These are phyloP conservation scores for Trichoderma sp. DNA, from an alignment of 2,329 filamentous ascomycete genomes.

Conservation along the genomic window DNA sequence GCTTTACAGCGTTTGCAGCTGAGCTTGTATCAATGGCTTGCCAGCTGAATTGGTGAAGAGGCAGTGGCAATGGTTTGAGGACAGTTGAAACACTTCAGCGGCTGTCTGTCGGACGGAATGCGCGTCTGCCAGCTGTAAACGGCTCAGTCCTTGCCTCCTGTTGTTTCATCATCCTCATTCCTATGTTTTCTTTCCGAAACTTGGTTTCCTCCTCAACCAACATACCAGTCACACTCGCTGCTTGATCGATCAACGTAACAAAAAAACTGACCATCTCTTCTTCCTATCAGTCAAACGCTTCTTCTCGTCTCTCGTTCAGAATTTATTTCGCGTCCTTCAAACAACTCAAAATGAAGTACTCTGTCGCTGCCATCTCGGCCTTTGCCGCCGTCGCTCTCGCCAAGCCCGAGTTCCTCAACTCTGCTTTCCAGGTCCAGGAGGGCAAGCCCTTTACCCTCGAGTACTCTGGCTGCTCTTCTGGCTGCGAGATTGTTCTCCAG, in stretches of 20 bases:
- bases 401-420: constrained; percentile 35
- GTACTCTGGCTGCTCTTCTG: constrained; percentile 31
- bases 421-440: constrained; percentile 28
- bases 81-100: neutral
- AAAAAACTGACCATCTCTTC: neutral
- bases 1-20: neutral
- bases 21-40: constrained; percentile 6
- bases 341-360: constrained; percentile 39
- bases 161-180: neutral
- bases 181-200: neutral
- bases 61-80: neutral
- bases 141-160: neutral
- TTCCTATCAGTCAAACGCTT: neutral
- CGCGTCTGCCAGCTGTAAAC: constrained; percentile 6
- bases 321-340: constrained; percentile 4
- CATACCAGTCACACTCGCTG: neutral
- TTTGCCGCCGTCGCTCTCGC: constrained; percentile 31
- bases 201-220: neutral
- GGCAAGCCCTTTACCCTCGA: constrained; percentile 34
- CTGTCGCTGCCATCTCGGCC: constrained; percentile 31
- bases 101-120: neutral
- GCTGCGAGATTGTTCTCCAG: constrained; percentile 38
- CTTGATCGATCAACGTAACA: neutral
- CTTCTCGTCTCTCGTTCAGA: constrained; percentile 19
- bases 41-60: neutral